Conservation (phyloP, 225 moss, liverwort and hornwort genomes). For the Pleurozium schreberi region DNA sequence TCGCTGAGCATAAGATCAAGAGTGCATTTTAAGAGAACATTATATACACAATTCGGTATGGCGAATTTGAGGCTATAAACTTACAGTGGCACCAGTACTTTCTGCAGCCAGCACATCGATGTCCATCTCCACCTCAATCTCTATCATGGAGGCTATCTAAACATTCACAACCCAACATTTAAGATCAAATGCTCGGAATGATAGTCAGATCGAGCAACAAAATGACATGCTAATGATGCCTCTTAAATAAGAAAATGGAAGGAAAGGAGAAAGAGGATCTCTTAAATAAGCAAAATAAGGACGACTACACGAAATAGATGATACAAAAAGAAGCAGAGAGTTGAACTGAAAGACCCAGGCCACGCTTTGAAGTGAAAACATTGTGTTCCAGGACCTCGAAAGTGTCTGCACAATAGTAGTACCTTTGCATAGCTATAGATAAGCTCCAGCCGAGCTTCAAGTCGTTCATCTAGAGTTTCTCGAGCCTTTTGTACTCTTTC, state of each 20-base stretch:
- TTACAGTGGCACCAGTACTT: constrained; percentile 68
- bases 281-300: not conserved
- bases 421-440: constrained; percentile 97
- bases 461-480: constrained; percentile 77
- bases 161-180: not conserved
- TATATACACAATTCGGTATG: not conserved
- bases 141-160: constrained; percentile 97
- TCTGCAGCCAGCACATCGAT: constrained; percentile 95
- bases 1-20: not conserved
- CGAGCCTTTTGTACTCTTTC: constrained; percentile 77
- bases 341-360: not conserved
- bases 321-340: not conserved
- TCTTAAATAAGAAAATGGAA: not conserved
- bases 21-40: not conserved
- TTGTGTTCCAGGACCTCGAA: not conserved
- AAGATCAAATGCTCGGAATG: not conserved
- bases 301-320: not conserved
- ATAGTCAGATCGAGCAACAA: not conserved
- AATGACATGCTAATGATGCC: not conserved
- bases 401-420: not conserved
- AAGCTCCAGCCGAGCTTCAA: constrained; percentile 74
- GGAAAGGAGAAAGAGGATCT: not conserved
- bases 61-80: not conserved
- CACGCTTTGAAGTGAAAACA: not conserved
- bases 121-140: constrained; percentile 99